These are phyloP conservation scores for Vitis amurensis DNA, from an alignment of 164 flowering plant species.

Conservation along the genomic window DNA sequence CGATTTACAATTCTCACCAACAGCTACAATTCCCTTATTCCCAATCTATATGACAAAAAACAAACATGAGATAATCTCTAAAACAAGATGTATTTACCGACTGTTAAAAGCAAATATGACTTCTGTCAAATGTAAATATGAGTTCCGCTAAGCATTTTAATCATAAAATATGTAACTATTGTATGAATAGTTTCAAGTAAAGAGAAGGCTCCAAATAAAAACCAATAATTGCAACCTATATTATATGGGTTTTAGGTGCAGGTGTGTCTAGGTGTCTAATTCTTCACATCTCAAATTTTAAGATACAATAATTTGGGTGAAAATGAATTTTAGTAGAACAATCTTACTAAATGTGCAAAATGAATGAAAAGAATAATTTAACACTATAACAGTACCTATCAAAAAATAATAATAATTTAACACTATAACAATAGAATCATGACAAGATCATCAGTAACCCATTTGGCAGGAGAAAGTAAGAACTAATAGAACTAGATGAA, in stretches of 20 bases:
- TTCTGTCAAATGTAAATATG: no score
- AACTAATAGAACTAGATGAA: background rate
- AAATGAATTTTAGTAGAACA: no score
- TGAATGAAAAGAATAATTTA: no score
- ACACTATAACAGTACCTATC: background rate
- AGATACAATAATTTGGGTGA: no score
- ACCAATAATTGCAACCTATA: background rate
- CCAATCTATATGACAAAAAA: slow-evolving; percentile 55
- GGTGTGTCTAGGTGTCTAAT: no score
- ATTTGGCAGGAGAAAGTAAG: background rate
- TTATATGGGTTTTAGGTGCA: no score
- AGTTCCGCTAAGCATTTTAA: no score
- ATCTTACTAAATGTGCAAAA: no score
- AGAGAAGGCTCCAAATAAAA: background rate
- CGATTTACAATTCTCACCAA: slow-evolving; percentile 74
- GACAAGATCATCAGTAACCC: background rate
- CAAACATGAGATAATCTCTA: background rate
- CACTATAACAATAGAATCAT: background rate
- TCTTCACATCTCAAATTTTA: no score
- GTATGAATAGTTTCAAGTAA: background rate
- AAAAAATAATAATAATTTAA: background rate
- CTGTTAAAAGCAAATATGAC: background rate
- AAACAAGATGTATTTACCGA: background rate
- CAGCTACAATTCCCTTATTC: slow-evolving; percentile 70
- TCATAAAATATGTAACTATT: background rate